Evolutionary conservation across 2,329 filamentous ascomycete genomes (phyloP).

Genomic region (Venturia oleaginea): DNA sequence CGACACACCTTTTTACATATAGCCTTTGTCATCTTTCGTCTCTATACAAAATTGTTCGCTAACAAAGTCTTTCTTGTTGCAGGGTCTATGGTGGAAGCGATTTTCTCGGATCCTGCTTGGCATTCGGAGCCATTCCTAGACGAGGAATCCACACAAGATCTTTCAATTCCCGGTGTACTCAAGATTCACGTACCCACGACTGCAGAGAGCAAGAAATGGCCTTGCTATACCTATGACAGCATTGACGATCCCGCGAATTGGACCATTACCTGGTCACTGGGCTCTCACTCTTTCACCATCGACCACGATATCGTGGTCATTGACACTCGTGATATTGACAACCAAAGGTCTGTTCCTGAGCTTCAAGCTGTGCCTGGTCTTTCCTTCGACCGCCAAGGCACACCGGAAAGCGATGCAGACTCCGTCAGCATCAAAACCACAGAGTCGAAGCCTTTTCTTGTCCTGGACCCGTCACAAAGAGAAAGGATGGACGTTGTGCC

Average conservation of each 20-base stretch:
- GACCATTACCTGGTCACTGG: neutral
- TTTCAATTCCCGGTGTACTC: neutral
- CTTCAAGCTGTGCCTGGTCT: neutral
- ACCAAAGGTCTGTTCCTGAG: neutral
- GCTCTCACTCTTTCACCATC: slow-evolving; percentile 5
- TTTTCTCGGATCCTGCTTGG: neutral
- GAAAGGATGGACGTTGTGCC: slow-evolving; percentile 2
- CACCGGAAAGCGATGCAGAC: neutral
- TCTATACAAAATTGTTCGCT: neutral
- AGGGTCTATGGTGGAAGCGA: slow-evolving; percentile 2
- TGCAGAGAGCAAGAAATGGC: neutral
- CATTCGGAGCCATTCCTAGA: neutral
- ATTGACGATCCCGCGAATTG: neutral
- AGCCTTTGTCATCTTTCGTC: neutral
- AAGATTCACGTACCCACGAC: neutral
- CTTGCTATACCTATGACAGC: neutral
- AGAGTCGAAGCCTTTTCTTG: neutral
- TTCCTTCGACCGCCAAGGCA: neutral
- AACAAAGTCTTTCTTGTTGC: neutral
- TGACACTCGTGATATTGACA: neutral
- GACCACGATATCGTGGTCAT: neutral
- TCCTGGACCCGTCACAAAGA: neutral
- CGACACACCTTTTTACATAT: neutral
- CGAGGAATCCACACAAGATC: neutral
- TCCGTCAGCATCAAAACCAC: neutral